phyloP scores from a whole-genome alignment of 805 yeast species.

The Candida germanica region DNA sequence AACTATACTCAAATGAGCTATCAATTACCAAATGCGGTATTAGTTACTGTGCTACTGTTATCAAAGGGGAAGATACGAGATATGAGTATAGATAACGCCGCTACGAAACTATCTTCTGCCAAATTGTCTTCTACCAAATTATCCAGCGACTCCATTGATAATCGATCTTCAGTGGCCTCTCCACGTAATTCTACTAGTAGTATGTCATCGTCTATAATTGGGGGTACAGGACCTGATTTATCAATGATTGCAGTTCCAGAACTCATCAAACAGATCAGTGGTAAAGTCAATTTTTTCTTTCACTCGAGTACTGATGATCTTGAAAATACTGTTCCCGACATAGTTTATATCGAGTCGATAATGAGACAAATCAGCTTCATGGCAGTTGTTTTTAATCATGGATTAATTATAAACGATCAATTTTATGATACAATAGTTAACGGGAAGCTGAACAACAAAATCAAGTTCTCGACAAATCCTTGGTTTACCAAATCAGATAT shows the following conservation, averaged over 20 bases:
- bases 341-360: conserved; percentile 71
- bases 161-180: conserved; percentile 15
- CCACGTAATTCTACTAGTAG: conserved; percentile 33
- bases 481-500: conserved; percentile 40
- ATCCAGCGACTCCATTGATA: conserved; percentile 1
- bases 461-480: conserved; percentile 22
- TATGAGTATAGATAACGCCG: conserved; percentile 13
- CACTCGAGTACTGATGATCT: conserved; percentile 49
- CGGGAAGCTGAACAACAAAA: background rate
- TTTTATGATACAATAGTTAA: conserved; percentile 44
- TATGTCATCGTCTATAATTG: conserved; percentile 12
- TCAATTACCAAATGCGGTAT: conserved; percentile 41
- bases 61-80: conserved; percentile 23
- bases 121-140: conserved; percentile 8
- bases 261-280: conserved; percentile 26
- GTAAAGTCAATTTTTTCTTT: conserved; percentile 27
- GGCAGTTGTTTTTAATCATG: conserved; percentile 48
- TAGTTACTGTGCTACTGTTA: conserved; percentile 31
- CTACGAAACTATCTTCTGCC: conserved; percentile 47
- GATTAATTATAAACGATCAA: conserved; percentile 40
- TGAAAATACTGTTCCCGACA: conserved; percentile 79
- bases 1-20: conserved; percentile 53
- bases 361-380: conserved; percentile 62
- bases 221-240: conserved; percentile 21
- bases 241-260: conserved; percentile 29